phyloP scores from a whole-genome alignment of 2,329 filamentous ascomycete genomes.

The Colletotrichum orbiculare region DNA sequence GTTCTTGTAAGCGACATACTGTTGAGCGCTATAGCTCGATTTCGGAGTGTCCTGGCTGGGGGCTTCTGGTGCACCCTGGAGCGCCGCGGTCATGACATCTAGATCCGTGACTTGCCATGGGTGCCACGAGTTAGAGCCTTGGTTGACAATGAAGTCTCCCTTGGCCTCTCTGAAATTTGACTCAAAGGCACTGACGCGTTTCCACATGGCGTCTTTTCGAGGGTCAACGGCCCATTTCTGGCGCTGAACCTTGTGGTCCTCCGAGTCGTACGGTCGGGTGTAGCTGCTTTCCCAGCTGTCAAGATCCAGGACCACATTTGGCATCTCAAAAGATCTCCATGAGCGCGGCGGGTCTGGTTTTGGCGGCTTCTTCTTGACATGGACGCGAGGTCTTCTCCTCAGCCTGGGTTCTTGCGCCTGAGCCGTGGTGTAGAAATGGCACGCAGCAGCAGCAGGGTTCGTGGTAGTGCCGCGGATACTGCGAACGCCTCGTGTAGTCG shows the following conservation, averaged over 20 bases:
- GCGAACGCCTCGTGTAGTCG: constrained; percentile 5
- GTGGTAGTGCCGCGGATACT: neutral
- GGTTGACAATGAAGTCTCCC: constrained; percentile 28
- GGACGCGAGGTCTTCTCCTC: constrained; percentile 9
- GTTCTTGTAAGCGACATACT: constrained; percentile 40
- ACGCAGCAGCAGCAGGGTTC: neutral
- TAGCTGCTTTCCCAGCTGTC: constrained; percentile 58
- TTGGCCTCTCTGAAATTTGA: constrained; percentile 36
- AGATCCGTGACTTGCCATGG: constrained; percentile 54
- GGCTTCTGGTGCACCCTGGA: constrained; percentile 38
- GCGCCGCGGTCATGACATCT: constrained; percentile 55
- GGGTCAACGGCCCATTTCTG: constrained; percentile 44
- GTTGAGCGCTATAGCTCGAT: neutral
- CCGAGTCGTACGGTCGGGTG: constrained; percentile 54
- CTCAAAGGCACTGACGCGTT: constrained; percentile 46
- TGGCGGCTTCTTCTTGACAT: constrained; percentile 23
- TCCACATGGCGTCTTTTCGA: constrained; percentile 39
- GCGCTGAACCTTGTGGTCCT: constrained; percentile 47
- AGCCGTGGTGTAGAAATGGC: constrained; percentile 16
- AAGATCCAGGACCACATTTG: constrained; percentile 61
- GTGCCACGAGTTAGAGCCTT: constrained; percentile 14
- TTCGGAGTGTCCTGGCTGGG: neutral
- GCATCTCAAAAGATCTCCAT: constrained; percentile 45
- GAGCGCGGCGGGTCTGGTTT: constrained; percentile 15
- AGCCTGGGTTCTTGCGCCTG: neutral